Evolutionary conservation across 202 grass and related monocot species (phyloP), one percentile per base, ranked within the genome.

Genomic region (Alloteropsis angusta): DNA sequence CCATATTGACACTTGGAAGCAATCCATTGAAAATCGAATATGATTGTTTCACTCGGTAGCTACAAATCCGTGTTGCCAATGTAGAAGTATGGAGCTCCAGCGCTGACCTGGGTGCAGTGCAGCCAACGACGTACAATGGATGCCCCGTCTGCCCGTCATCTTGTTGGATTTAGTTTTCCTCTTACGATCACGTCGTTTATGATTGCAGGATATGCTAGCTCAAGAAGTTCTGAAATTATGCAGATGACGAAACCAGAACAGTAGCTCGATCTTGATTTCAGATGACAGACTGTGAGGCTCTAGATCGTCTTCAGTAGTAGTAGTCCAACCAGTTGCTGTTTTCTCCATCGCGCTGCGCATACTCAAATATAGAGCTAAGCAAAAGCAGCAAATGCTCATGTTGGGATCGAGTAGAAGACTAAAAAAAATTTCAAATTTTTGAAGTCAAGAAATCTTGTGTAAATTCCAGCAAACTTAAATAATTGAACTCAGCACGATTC

Each of bases 51-150:
- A n/a, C 25, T 58, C 22, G 10, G 34, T n/a, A n/a, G n/a, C n/a
- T n/a, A 35, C 34, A 49, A 64, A 49, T 25, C 17, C n/a, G 2
- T 23, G 30, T n/a, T 30, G 36, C 16, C 6, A 34, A 65, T 42
- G 26, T 2, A 35, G 49, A 32, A 35, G 56, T 18, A 18, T 18
- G 30, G 58, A n/a, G 9, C 30, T 62, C 6, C 39, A 58, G 77
- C 44, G n/a, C n/a, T 58, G 77, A 69, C 77, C 35, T 58, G 39
- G 18, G 48, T 80, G 53, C 64, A 68, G 62, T 75, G 76, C 38
- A 69, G 26, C 65, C 26, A 36, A 36, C n/a, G n/a, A n/a, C n/a
- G 10, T 19, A 47, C 17, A 37, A 32, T 35, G 16, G 41, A 17
- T 17, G 28, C 58, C 36, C 37, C 37, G 42, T 44, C 42, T 59